phyloP scores from a whole-genome alignment of 257 asterid species.

The Buddleja alternifolia region DNA sequence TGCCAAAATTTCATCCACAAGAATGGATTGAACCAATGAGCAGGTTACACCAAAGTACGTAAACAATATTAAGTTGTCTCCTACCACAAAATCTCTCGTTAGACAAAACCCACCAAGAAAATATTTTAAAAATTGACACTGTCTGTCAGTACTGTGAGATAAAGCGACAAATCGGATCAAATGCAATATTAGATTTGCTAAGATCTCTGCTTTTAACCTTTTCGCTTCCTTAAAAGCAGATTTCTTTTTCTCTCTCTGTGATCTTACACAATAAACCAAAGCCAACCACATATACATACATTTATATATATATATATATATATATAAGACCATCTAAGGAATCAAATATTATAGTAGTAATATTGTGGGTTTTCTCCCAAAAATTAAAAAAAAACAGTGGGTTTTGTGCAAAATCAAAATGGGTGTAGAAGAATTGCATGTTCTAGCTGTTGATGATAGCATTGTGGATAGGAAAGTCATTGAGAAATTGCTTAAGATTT shows the following conservation, averaged over 20 bases:
- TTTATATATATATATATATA: too few species aligned
- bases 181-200: conserved; percentile 47
- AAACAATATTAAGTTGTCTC: too few species aligned
- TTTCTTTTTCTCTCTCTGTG: conserved; percentile 42
- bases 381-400: neutral
- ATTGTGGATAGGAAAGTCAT: conserved; percentile 52
- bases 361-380: too few species aligned
- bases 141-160: conserved; percentile 24
- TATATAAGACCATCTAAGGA: too few species aligned
- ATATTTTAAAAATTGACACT: neutral
- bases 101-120: neutral
- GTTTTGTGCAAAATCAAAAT: conserved; percentile 16
- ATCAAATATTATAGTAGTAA: too few species aligned
- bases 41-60: too few species aligned
- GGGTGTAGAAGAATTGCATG: conserved; percentile 38
- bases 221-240: conserved; percentile 39
- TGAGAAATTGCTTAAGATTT: conserved; percentile 45
- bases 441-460: conserved; percentile 64
- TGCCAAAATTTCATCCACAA: too few species aligned
- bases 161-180: conserved; percentile 45
- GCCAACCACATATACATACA: too few species aligned
- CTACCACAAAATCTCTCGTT: too few species aligned
- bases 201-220: conserved; percentile 47
- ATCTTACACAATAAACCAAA: conserved; percentile 7
- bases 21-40: too few species aligned